Evolutionary conservation across 176 grass and related monocot genomes (phyloP).

Genomic region (Zizania latifolia): DNA sequence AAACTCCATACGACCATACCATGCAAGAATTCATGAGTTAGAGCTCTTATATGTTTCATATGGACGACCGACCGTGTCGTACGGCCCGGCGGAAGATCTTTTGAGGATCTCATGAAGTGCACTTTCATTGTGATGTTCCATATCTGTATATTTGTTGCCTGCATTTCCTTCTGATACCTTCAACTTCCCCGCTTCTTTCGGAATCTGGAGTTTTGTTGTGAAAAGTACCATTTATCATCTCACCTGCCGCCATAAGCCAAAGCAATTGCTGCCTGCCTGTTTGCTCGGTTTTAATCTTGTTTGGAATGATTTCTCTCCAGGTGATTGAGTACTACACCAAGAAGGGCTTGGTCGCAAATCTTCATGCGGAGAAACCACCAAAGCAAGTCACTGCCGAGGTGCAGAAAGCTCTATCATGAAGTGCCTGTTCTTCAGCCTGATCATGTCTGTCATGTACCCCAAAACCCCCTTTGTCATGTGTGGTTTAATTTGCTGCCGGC

Average conservation of each 20-base stretch:
- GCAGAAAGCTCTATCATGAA: conserved; percentile 55
- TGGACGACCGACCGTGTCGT: neutral
- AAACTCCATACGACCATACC: neutral
- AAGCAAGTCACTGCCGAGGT: conserved; percentile 53
- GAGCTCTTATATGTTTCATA: neutral
- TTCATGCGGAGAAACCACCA: conserved; percentile 62
- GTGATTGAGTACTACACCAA: conserved; percentile 66
- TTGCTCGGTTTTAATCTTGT: neutral
- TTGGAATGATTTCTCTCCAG: conserved; percentile 25
- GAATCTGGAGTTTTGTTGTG: neutral
- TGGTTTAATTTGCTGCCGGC: conserved; percentile 26
- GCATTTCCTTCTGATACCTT: neutral
- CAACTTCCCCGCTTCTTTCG: neutral
- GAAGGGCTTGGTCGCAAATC: conserved; percentile 57
- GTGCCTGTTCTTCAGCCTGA: neutral
- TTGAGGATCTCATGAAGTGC: neutral
- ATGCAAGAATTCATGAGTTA: neutral
- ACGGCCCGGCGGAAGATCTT: neutral
- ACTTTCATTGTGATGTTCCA: neutral
- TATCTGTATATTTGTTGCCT: neutral
- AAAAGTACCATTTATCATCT: neutral
- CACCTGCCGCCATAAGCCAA: neutral
- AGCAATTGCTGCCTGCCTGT: neutral
- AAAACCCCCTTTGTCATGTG: conserved; percentile 23
- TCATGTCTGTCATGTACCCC: conserved; percentile 25